Evolutionary conservation across 345 rosid species (phyloP).

Genomic region (Garcia nutans): DNA sequence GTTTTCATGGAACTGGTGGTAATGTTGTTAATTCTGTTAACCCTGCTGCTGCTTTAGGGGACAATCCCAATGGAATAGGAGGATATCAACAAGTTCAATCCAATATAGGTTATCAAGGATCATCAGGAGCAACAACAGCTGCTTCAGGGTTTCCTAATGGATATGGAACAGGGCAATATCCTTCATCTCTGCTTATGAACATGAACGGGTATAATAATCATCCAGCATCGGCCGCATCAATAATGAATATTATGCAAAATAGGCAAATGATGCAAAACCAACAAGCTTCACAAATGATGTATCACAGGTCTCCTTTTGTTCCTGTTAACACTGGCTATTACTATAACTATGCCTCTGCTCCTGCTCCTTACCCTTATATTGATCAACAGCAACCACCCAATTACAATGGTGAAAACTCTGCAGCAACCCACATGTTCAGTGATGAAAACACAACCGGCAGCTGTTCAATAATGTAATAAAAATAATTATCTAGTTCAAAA

Average conservation of each 20-base stretch:
- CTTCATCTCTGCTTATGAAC: slow-evolving; percentile 46
- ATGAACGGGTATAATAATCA: slow-evolving; percentile 37
- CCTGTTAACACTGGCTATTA: slow-evolving; percentile 63
- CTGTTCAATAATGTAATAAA: slow-evolving; percentile 51
- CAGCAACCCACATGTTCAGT: slow-evolving; percentile 41
- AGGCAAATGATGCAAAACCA: slow-evolving; percentile 43
- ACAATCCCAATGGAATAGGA: slow-evolving; percentile 35
- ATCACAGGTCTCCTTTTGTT: slow-evolving; percentile 50
- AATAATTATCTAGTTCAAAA: slow-evolving; percentile 4
- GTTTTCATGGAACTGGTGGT: slow-evolving; percentile 34
- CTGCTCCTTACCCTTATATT: slow-evolving; percentile 39
- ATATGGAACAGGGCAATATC: slow-evolving; percentile 31
- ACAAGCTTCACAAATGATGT: slow-evolving; percentile 55
- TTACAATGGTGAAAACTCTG: slow-evolving; percentile 30
- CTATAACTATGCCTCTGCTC: slow-evolving; percentile 37
- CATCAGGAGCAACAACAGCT: slow-evolving; percentile 13
- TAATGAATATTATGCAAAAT: slow-evolving; percentile 55
- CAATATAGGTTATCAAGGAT: slow-evolving; percentile 36
- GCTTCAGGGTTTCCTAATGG: slow-evolving; percentile 30
- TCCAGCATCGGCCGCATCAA: slow-evolving; percentile 30
- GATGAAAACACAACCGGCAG: slow-evolving; percentile 46
- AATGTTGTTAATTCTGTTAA: slow-evolving; percentile 12
- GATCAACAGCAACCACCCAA: slow-evolving; percentile 26
- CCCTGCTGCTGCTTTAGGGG: slow-evolving; percentile 28
- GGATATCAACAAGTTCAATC: slow-evolving; percentile 35